These are phyloP conservation scores for Eudorina sp. DNA, from an alignment of 139 green algal species.

Conservation along the genomic window DNA sequence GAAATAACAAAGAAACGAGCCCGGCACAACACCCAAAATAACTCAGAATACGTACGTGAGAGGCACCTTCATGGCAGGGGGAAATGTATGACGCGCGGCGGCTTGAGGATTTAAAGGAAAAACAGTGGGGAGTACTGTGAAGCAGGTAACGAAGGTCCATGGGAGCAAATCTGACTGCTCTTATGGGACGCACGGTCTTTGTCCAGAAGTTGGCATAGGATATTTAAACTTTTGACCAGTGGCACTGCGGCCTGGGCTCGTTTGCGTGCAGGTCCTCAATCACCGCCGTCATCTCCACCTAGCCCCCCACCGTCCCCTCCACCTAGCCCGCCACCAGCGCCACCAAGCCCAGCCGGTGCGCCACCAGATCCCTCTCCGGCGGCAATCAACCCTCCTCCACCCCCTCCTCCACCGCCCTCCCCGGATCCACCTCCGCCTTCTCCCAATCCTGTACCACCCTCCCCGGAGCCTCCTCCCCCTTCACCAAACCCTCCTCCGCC, in stretches of 20 bases:
- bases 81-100: too few relatives aligned
- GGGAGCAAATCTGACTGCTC: not conserved
- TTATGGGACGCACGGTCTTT: not conserved
- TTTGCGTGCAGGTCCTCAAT: not conserved
- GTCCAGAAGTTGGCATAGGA: not conserved
- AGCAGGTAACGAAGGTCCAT: not conserved
- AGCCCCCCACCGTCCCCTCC: not conserved
- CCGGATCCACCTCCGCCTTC: too few relatives aligned
- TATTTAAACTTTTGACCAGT: not conserved
- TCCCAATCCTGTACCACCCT: not conserved
- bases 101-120: not conserved
- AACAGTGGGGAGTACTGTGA: not conserved
- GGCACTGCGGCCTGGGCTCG: not conserved
- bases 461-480: too few relatives aligned
- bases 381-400: not conserved
- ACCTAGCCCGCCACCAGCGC: not conserved
- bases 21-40: too few relatives aligned
- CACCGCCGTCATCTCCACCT: not conserved
- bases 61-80: too few relatives aligned
- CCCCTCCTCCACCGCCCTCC: not conserved
- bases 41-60: too few relatives aligned
- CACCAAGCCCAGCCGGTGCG: not conserved
- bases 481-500: not conserved
- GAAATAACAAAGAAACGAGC: too few relatives aligned
- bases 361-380: not conserved